These are phyloP conservation scores for Arctostaphylos glauca DNA, from an alignment of 148 eudicot species.

Conservation along the genomic window DNA sequence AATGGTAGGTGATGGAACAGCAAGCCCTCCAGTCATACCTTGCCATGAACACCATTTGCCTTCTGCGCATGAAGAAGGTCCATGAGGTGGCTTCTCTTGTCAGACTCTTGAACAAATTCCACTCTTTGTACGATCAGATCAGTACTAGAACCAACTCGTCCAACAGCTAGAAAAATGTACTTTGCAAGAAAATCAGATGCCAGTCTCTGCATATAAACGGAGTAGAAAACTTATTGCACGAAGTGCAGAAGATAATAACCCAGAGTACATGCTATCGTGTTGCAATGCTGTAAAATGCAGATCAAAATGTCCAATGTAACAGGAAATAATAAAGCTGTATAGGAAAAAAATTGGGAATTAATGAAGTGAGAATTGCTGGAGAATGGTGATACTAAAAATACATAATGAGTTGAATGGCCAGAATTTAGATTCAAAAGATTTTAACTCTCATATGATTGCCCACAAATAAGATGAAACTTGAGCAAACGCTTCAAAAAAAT, in stretches of 20 bases:
- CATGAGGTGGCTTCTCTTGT: conserved; percentile 82
- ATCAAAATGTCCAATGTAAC: background rate
- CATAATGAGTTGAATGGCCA: background rate
- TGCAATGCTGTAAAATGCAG: background rate
- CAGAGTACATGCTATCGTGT: background rate
- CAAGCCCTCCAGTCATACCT: conserved; percentile 36
- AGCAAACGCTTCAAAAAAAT: background rate
- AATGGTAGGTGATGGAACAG: background rate
- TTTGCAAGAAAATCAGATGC: conserved; percentile 76
- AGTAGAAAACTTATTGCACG: background rate
- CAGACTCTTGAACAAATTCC: conserved; percentile 68
- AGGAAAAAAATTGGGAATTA: background rate
- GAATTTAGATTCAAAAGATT: background rate
- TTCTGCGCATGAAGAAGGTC: conserved; percentile 80
- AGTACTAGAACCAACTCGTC: conserved; percentile 83
- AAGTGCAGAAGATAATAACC: background rate
- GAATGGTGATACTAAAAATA: background rate
- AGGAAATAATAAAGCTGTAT: background rate
- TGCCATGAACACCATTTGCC: conserved; percentile 53
- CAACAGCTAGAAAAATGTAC: conserved; percentile 78
- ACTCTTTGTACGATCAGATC: conserved; percentile 76
- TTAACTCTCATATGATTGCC: background rate
- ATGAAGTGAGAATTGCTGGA: background rate
- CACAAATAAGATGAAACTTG: background rate
- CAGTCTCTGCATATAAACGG: conserved; percentile 58